These are phyloP conservation scores for Claviceps sp. DNA, from an alignment of 2,329 filamentous ascomycete species.

Conservation along the genomic window DNA sequence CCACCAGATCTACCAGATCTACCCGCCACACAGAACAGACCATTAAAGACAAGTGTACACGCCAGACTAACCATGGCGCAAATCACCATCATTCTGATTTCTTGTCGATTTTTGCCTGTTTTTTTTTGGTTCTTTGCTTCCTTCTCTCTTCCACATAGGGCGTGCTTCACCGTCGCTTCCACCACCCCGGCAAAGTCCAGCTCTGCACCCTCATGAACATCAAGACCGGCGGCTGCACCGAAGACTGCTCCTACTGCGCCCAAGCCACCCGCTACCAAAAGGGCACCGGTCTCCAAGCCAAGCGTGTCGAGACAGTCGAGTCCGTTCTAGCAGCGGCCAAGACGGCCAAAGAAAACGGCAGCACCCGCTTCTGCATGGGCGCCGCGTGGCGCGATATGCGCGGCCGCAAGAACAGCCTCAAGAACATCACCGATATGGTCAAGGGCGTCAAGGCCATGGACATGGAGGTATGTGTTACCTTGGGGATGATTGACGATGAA, in stretches of 20 bases:
- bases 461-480: conserved; percentile 87
- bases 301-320: conserved; percentile 66
- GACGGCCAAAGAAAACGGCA: conserved; percentile 68
- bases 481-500: conserved; percentile 76
- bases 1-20: too few relatives aligned
- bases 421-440: conserved; percentile 80
- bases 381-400: conserved; percentile 92
- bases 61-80: neutral
- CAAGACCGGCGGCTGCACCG: conserved; percentile 83
- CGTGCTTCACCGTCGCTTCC: conserved; percentile 70
- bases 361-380: conserved; percentile 90
- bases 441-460: conserved; percentile 65
- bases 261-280: conserved; percentile 71
- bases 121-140: neutral
- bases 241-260: conserved; percentile 88
- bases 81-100: neutral
- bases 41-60: neutral
- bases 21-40: neutral
- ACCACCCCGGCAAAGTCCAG: conserved; percentile 71
- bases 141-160: conserved; percentile 34
- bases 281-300: conserved; percentile 66
- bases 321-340: conserved; percentile 67
- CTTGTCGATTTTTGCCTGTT: too few relatives aligned
- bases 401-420: conserved; percentile 68
- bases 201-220: conserved; percentile 96